Evolutionary conservation across 345 rosid genomes (phyloP).

Genomic region (Arabidopsis thaliana): TAIR10.1 NC_003070.9:2231001-2231500

Average conservation of each 20-base stretch:
- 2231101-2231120: background rate
- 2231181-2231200: slow-evolving; percentile 61
- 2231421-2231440: background rate
- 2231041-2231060: background rate
- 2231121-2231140: slow-evolving; percentile 48
- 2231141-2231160: slow-evolving; percentile 96
- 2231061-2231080: background rate
- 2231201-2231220: slow-evolving; percentile 20
- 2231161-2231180: slow-evolving; percentile 75
- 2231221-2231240: background rate
- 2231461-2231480: background rate
- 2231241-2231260: background rate
- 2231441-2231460: slow-evolving; percentile 4
- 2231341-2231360: slow-evolving; percentile 72
- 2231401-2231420: slow-evolving; percentile 22
- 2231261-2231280: background rate
- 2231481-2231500: background rate
- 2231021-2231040: slow-evolving; percentile 33
- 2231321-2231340: slow-evolving; percentile 78
- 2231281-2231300: background rate
- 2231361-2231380: slow-evolving; percentile 75
- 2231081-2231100: background rate
- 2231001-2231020: slow-evolving; percentile 45
- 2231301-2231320: slow-evolving; percentile 49
- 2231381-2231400: slow-evolving; percentile 74